These are phyloP conservation scores for Teratosphaeria zuluensis DNA, from an alignment of 2,329 filamentous ascomycete species.

Conservation along the genomic window DNA sequence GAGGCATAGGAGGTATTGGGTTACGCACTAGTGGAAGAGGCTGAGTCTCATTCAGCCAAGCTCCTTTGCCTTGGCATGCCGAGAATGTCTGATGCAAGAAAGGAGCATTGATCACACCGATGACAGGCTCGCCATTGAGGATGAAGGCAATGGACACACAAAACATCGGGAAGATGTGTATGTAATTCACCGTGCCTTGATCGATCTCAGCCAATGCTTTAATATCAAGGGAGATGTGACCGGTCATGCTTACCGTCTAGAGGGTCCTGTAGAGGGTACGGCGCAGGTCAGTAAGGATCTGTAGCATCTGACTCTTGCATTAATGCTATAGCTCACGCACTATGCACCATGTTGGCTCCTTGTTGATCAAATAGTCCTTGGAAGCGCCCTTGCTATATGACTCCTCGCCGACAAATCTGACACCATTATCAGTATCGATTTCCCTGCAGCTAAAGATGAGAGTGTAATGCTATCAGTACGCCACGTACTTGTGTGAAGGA, in stretches of 20 bases:
- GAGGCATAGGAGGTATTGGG: constrained; percentile 54
- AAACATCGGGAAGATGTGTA: constrained; percentile 72
- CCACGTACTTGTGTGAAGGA: constrained; percentile 54
- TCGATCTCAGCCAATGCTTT: not conserved
- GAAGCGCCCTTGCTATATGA: constrained; percentile 60
- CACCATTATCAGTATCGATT: not conserved
- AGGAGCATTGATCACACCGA: constrained; percentile 65
- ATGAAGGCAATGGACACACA: constrained; percentile 68
- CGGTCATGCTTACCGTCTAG: constrained; percentile 49
- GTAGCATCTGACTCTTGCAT: not conserved
- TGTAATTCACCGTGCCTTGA: constrained; percentile 64
- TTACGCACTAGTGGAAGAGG: constrained; percentile 53
- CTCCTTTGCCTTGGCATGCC: constrained; percentile 54
- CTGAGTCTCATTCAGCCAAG: constrained; percentile 58
- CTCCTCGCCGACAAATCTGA: constrained; percentile 67
- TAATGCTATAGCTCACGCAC: not conserved
- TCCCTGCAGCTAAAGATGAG: no score
- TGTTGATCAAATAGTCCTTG: constrained; percentile 56
- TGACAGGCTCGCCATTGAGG: constrained; percentile 47
- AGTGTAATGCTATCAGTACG: no score
- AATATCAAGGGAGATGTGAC: no score
- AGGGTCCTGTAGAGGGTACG: constrained; percentile 41
- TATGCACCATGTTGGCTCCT: constrained; percentile 57
- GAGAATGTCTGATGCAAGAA: constrained; percentile 62
- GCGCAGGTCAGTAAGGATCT: constrained; percentile 29